A percentile compares a stretch with the other conserved stretches of the same genome.
These are phyloP conservation scores for Apiotrichum gamsii DNA, from an alignment of 1,284 basidiomycete genomes.

Conservation along the genomic window DNA sequence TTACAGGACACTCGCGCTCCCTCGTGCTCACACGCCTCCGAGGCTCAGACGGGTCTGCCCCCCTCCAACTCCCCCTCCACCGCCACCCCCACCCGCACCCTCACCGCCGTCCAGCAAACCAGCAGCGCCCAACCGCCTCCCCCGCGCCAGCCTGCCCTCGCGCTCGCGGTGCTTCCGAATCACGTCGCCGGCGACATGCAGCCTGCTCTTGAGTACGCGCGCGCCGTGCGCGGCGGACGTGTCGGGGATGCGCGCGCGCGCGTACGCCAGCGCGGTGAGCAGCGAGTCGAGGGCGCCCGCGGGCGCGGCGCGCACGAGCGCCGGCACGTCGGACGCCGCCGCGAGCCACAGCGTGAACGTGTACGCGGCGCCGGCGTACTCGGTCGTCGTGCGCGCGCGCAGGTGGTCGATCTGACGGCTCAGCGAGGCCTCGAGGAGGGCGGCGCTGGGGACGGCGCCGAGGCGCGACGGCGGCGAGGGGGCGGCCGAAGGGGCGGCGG, in stretches of 20 bases:
- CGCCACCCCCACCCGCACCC: not conserved
- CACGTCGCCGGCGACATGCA: not conserved
- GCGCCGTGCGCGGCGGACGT: not conserved
- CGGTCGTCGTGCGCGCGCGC: not conserved
- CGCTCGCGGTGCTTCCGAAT: not conserved
- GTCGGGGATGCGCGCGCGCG: not conserved
- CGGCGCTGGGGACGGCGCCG: not conserved
- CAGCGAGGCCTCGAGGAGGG: not conserved
- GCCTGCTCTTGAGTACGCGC: conserved; percentile 1
- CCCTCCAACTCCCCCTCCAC: not conserved
- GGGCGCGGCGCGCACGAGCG: too few species aligned
- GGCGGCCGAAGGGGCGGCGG: too few species aligned
- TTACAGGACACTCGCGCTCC: too few species aligned
- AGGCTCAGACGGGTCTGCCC: conserved; percentile 10
- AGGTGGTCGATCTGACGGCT: not conserved
- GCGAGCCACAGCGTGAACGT: conserved; percentile 1
- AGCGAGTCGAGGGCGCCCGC: not conserved
- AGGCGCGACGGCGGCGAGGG: not conserved
- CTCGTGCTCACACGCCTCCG: too few species aligned
- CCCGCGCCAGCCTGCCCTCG: too few species aligned
- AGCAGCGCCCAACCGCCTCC: not conserved
- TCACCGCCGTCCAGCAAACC: not conserved
- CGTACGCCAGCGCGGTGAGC: not conserved
- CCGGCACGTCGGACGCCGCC: not conserved
- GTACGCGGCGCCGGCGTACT: not conserved